phyloP scores from a whole-genome alignment of 768 basidiomycete species.

The Candolleomyces eurysporus region DNA sequence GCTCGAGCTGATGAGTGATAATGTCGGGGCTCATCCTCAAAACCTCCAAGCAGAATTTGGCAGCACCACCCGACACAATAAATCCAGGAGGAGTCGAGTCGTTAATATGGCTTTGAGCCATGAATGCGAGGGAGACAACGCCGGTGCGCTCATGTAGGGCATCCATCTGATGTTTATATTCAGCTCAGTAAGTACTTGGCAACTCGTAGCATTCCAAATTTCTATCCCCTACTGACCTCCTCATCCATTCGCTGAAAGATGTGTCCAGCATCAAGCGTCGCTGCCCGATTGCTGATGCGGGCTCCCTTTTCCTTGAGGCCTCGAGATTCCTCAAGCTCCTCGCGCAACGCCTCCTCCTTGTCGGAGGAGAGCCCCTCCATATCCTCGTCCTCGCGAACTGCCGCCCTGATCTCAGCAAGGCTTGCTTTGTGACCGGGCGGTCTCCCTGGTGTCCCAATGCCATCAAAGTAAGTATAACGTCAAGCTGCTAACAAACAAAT shows the following conservation, averaged over 20 bases:
- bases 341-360: neutral
- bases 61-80: neutral
- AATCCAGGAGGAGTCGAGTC: neutral
- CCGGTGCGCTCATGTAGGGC: neutral
- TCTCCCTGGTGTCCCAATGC: too few species aligned
- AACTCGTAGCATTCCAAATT: too few species aligned
- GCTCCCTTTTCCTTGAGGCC: neutral
- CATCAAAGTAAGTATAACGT: too few species aligned
- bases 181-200: too few species aligned
- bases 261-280: neutral
- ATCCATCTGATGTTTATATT: neutral
- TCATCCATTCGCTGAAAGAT: neutral
- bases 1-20: neutral
- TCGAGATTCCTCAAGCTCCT: neutral
- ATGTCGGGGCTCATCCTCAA: neutral
- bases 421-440: neutral
- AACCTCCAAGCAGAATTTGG: neutral
- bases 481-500: too few species aligned
- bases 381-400: neutral
- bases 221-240: neutral
- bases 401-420: neutral
- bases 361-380: neutral
- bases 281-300: neutral
- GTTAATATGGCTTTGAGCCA: neutral
- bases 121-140: neutral